Percentiles rank a stretch among this genome's conserved stretches.
phyloP scores from a whole-genome alignment of 2,329 filamentous ascomycete species.

The Rhinocladiella similis region DNA sequence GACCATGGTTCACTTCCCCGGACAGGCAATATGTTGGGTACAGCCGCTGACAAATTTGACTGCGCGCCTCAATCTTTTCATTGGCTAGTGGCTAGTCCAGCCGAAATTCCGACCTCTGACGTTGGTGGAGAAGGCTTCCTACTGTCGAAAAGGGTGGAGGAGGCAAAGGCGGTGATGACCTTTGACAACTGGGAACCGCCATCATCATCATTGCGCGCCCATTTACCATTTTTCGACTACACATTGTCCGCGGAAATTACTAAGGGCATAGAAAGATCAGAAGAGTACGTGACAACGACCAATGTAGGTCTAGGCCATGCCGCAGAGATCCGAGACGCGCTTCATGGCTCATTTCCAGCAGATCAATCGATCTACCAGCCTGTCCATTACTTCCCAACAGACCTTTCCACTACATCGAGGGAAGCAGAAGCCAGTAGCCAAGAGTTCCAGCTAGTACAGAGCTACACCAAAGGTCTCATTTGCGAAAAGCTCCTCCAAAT shows the following conservation, averaged over 20 bases:
- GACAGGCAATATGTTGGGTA: slow-evolving; percentile 1
- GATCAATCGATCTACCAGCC: background rate
- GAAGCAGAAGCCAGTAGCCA: slow-evolving; percentile 4
- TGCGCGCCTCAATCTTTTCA: slow-evolving; percentile 2
- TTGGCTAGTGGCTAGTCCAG: background rate
- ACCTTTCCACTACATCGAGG: background rate
- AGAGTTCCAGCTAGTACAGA: slow-evolving; percentile 8
- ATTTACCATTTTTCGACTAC: background rate
- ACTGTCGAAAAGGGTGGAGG: background rate
- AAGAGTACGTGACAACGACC: slow-evolving; percentile 4
- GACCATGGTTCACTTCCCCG: slow-evolving; percentile 1
- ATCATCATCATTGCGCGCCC: slow-evolving; percentile 1
- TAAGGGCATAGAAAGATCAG: slow-evolving; percentile 1
- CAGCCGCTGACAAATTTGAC: background rate
- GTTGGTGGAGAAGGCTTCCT: slow-evolving; percentile 6
- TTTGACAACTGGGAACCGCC: slow-evolving; percentile 4
- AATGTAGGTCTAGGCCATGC: slow-evolving; percentile 1
- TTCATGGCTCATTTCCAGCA: slow-evolving; percentile 1
- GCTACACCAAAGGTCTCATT: slow-evolving; percentile 8
- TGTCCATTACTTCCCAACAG: no score
- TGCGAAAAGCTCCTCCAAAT: slow-evolving; percentile 40
- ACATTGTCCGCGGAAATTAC: background rate
- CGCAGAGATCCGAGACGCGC: slow-evolving; percentile 2
- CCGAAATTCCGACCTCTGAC: slow-evolving; percentile 4
- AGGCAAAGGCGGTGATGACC: slow-evolving; percentile 2